Evolutionary conservation across 495 filamentous ascomycete genomes (phyloP).

Genomic region (Aeminium ludgeri): DNA sequence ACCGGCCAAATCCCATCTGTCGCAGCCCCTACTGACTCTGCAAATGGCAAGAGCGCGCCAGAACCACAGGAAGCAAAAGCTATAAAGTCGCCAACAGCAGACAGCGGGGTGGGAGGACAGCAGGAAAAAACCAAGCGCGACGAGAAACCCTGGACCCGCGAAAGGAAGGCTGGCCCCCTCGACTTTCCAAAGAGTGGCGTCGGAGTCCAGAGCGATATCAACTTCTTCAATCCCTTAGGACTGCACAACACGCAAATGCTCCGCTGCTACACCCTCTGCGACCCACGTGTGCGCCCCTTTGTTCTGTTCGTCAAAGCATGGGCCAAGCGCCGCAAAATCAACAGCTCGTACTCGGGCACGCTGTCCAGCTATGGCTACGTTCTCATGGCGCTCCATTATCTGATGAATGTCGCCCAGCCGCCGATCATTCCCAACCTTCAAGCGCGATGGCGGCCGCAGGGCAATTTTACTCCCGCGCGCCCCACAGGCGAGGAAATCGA

Average conservation of each 20-base stretch:
- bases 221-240: slow-evolving; percentile 62
- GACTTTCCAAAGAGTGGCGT: slow-evolving; percentile 54
- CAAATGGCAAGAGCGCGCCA: too few relatives aligned
- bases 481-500: slow-evolving; percentile 27
- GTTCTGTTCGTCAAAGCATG: slow-evolving; percentile 70
- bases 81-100: not conserved
- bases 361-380: slow-evolving; percentile 77
- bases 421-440: slow-evolving; percentile 72
- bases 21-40: too few relatives aligned
- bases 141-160: slow-evolving; percentile 27
- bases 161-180: slow-evolving; percentile 37
- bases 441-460: slow-evolving; percentile 20
- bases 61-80: too few relatives aligned
- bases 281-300: slow-evolving; percentile 54
- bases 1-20: too few relatives aligned
- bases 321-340: slow-evolving; percentile 67
- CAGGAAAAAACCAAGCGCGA: not conserved
- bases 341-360: slow-evolving; percentile 63
- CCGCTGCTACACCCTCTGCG: slow-evolving; percentile 57
- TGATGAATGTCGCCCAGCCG: slow-evolving; percentile 58
- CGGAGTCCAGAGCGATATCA: slow-evolving; percentile 70
- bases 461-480: slow-evolving; percentile 20
- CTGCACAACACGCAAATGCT: slow-evolving; percentile 65
- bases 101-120: not conserved
- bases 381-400: slow-evolving; percentile 84